phyloP scores from a whole-genome alignment of 176 grass and related monocot species.

The Avena insularis region DNA sequence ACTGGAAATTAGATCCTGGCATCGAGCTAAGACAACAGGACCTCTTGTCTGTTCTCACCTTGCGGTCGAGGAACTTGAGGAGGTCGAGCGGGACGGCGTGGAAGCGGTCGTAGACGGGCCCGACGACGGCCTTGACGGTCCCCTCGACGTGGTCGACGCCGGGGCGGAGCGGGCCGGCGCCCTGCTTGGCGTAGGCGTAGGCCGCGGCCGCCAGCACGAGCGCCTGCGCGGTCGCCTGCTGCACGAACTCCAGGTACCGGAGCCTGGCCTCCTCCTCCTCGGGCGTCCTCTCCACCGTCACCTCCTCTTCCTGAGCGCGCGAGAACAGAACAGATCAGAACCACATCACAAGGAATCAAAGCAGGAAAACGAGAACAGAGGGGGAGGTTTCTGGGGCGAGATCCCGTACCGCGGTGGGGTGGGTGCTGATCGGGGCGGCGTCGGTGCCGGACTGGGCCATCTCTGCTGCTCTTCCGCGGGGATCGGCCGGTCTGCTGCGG shows the following conservation, averaged over 20 bases:
- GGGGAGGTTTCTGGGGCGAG: neutral
- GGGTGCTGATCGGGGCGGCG: constrained; percentile 42
- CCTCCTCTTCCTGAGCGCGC: constrained; percentile 39
- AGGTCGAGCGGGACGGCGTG: constrained; percentile 68
- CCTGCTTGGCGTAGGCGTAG: constrained; percentile 76
- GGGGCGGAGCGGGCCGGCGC: constrained; percentile 78
- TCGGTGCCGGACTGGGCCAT: constrained; percentile 40
- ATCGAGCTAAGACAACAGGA: neutral
- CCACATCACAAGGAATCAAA: neutral
- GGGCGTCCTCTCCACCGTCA: constrained; percentile 51
- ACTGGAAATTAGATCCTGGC: neutral
- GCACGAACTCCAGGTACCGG: constrained; percentile 81
- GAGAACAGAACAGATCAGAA: constrained; percentile 18
- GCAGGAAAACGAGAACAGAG: no score
- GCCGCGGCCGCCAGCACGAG: constrained; percentile 60
- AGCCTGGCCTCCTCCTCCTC: constrained; percentile 69
- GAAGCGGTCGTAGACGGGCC: constrained; percentile 80
- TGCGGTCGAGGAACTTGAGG: constrained; percentile 88
- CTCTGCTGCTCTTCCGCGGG: neutral
- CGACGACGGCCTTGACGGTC: constrained; percentile 80
- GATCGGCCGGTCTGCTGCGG: neutral
- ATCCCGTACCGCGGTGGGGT: constrained; percentile 31
- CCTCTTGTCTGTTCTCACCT: constrained; percentile 37
- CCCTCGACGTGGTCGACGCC: constrained; percentile 85
- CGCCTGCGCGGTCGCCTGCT: constrained; percentile 71